phyloP scores from a whole-genome alignment of 2,329 filamentous ascomycete species.

The Colletotrichum melonis region DNA sequence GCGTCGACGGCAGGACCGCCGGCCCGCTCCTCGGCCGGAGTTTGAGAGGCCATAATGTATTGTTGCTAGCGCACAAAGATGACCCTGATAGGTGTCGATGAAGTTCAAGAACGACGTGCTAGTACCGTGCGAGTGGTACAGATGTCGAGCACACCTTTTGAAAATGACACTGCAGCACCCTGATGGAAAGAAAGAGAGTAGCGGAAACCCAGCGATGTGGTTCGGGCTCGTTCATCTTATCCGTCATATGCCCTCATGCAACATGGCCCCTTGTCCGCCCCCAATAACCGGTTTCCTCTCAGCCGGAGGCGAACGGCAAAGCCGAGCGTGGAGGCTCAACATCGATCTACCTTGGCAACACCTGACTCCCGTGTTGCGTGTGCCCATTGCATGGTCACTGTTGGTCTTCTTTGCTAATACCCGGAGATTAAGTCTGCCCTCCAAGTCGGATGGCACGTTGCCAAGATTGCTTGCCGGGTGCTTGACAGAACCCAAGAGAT shows the following conservation, averaged over 20 bases:
- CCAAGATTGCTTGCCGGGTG: neutral
- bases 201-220: no score
- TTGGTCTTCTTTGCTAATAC: neutral
- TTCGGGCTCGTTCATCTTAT: slow-evolving; percentile 20
- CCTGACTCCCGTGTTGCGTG: neutral
- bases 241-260: neutral
- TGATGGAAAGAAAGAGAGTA: neutral
- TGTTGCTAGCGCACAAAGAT: neutral
- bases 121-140: neutral
- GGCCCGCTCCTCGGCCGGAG: neutral
- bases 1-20: neutral
- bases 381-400: neutral
- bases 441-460: neutral
- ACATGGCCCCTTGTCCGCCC: neutral
- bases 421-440: slow-evolving; percentile 5
- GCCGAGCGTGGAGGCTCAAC: neutral
- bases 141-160: neutral
- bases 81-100: neutral
- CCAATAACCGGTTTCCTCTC: neutral
- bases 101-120: neutral
- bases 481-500: slow-evolving; percentile 24
- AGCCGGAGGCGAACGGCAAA: neutral
- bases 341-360: neutral
- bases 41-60: neutral
- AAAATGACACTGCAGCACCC: neutral